Evolutionary conservation across 2,329 filamentous ascomycete genomes (phyloP).

Genomic region (Biscogniauxia sp.): DNA sequence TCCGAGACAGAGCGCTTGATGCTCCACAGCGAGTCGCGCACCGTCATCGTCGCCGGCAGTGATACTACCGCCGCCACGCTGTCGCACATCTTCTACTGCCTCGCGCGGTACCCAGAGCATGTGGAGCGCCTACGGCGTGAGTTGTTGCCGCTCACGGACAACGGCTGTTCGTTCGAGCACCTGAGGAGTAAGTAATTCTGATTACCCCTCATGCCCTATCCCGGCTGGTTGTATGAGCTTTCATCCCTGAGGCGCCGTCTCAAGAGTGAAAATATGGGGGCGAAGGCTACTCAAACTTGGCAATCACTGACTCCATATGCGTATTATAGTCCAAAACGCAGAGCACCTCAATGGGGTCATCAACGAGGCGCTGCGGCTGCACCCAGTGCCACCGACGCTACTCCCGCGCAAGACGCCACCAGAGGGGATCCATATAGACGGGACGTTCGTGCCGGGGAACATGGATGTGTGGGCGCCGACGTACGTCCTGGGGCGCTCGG

Average conservation of each 20-base stretch:
- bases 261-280: too few species aligned
- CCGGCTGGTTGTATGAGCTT: too few species aligned
- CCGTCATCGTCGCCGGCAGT: conserved; percentile 12
- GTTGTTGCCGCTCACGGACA: background rate
- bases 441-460: conserved; percentile 23
- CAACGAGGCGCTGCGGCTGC: conserved; percentile 32
- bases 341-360: conserved; percentile 29
- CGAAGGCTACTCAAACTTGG: too few species aligned
- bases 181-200: too few species aligned
- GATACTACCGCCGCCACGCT: conserved; percentile 7
- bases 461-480: conserved; percentile 18
- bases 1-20: background rate
- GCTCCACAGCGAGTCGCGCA: conserved; percentile 11
- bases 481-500: conserved; percentile 17
- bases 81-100: conserved; percentile 4
- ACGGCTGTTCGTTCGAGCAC: background rate
- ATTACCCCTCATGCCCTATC: too few species aligned
- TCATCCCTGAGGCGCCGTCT: too few species aligned
- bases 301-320: background rate
- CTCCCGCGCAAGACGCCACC: conserved; percentile 17
- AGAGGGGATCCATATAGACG: conserved; percentile 22
- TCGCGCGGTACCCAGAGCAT: conserved; percentile 12
- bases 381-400: conserved; percentile 26
- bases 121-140: conserved; percentile 3
- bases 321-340: background rate